A percentile compares a stretch with the other conserved stretches of the same genome.
Conservation (phyloP, 1,139 yeast genomes). For the Meyerozyma guilliermondii region DNA sequence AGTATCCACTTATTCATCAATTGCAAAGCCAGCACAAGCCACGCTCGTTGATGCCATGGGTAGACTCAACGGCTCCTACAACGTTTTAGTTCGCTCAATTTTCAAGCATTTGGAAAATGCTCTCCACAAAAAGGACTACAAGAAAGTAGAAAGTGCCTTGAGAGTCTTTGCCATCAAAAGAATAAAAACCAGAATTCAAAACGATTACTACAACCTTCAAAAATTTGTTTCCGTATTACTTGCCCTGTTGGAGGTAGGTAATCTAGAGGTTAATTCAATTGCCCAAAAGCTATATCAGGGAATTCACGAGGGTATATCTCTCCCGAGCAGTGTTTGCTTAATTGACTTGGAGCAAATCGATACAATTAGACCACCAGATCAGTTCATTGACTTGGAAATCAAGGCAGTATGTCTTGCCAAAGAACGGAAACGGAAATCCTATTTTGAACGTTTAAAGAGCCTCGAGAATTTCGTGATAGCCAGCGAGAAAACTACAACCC, state of each 20-base stretch:
- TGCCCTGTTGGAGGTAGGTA: constrained; percentile 56
- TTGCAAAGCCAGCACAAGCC: constrained; percentile 67
- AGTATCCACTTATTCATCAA: constrained; percentile 66
- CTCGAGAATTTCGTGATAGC: constrained; percentile 42
- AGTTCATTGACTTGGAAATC: constrained; percentile 50
- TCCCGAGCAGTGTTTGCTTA: constrained; percentile 59
- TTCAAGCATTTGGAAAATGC: constrained; percentile 33
- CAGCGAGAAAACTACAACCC: constrained; percentile 35
- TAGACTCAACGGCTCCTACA: constrained; percentile 67
- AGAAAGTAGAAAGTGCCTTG: constrained; percentile 65
- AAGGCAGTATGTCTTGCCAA: constrained; percentile 55
- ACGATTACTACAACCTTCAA: constrained; percentile 52
- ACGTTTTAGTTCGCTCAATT: constrained; percentile 43
- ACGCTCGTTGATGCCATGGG: constrained; percentile 69
- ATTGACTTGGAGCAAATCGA: constrained; percentile 45
- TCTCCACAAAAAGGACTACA: constrained; percentile 31
- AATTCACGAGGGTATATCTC: constrained; percentile 40
- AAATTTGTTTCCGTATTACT: constrained; percentile 46
- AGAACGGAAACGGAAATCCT: constrained; percentile 44
- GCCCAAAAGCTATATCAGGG: constrained; percentile 50
- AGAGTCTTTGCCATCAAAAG: constrained; percentile 48
- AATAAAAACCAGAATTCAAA: constrained; percentile 50
- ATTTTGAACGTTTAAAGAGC: constrained; percentile 34
- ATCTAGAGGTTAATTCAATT: constrained; percentile 44
- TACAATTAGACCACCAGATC: constrained; percentile 60